Evolutionary conservation across 192 early-diverging fungal species (phyloP), one percentile per base, ranked within the genome.

Genomic region (Backusella luteola): DNA sequence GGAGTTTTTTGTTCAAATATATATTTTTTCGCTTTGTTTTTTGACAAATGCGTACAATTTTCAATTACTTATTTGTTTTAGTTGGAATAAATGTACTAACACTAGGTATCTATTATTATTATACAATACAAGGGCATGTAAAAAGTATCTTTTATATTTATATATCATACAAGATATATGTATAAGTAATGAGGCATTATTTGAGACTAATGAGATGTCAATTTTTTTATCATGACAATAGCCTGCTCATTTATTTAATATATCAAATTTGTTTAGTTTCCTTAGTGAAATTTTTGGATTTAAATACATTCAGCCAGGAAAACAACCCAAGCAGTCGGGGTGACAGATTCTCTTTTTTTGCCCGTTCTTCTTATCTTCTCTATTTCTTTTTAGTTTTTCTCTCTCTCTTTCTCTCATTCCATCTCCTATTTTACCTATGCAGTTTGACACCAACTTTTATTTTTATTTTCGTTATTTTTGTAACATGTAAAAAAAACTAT

Each of bases 391-490:
- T 44, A 39, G 12, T 67, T 34, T 12, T 14, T 67, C 29, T 66
- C 63, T 66, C 63, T 66, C 34, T 67, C 34, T 67, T 29, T 67
- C 34, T 67, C 66, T 67, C 26, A 19, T 35, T 19, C 3, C 34
- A 44, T 34, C 66, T 35, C 66, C 66, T 67, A 56, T 56, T 56
- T 56, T 39, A 56, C 21, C 23, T 23, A 56, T 56, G 53, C n/a
- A 56, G 53, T 56, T 56, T 23, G 53, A n/a, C 23, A 56, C 53
- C 53, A 56, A 56, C 53, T 56, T 32, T 32, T 32, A 32, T 32
- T 32, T 32, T 56, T 56, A 56, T 56, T 56, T 56, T 56, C 53
- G 53, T 56, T 56, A 56, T 56, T 56, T 56, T 56, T 56, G 53
- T 56, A 56, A 21, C 19, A 56, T 56, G 49, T 53, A 53, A n/a